phyloP scores from a whole-genome alignment of 495 filamentous ascomycete species.

The Lineolata rhizophorae region DNA sequence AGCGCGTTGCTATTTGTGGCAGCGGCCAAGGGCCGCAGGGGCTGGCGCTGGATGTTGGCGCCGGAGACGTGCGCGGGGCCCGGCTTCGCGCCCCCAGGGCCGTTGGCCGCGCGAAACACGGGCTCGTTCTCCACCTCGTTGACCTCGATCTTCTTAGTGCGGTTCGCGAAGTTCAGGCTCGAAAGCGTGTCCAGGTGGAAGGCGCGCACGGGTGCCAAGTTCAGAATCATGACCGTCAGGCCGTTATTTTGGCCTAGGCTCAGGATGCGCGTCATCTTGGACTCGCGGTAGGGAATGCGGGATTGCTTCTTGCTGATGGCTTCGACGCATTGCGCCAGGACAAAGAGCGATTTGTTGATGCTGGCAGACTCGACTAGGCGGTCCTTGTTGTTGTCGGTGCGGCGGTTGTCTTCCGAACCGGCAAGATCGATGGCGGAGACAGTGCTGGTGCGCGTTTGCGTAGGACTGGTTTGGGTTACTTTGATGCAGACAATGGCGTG shows the following conservation, averaged over 20 bases:
- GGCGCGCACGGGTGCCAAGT: conserved; percentile 63
- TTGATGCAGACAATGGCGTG: conserved; percentile 90
- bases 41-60: conserved; percentile 38
- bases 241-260: conserved; percentile 90
- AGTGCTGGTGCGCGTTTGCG: conserved; percentile 52
- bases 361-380: conserved; percentile 86
- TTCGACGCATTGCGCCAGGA: conserved; percentile 87
- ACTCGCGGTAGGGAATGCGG: conserved; percentile 82
- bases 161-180: conserved; percentile 83
- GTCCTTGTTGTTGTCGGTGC: conserved; percentile 89
- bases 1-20: conserved; percentile 39
- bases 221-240: conserved; percentile 89
- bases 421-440: conserved; percentile 92
- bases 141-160: conserved; percentile 92
- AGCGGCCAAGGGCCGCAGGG: conserved; percentile 45
- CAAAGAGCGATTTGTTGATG: conserved; percentile 96
- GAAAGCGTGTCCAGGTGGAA: conserved; percentile 90
- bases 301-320: conserved; percentile 63
- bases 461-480: conserved; percentile 48
- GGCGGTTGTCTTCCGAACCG: conserved; percentile 84
- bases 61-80: too few species aligned
- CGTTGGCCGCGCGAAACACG: conserved; percentile 24
- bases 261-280: conserved; percentile 92
- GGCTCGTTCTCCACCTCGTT: conserved; percentile 87
- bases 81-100: too few species aligned